Evolutionary conservation across 345 rosid species (phyloP).

Genomic region (Aurinia saxatilis): DNA sequence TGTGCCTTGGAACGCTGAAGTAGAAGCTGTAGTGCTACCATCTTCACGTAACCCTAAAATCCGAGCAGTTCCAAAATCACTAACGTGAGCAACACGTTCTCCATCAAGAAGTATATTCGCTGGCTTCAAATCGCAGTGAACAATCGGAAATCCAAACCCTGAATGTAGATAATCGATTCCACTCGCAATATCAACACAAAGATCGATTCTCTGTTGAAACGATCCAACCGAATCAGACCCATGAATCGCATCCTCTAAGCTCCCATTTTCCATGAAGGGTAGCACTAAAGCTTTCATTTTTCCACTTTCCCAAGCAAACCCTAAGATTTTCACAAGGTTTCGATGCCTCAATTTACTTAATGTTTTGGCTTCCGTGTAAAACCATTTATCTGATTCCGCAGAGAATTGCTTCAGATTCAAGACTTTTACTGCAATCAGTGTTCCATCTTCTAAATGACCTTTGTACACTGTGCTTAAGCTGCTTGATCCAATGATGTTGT

Average conservation of each 20-base stretch:
- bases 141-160: constrained; percentile 64
- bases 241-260: constrained; percentile 56
- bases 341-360: constrained; percentile 64
- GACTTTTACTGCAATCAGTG: constrained; percentile 62
- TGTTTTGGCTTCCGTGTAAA: constrained; percentile 69
- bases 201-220: constrained; percentile 39
- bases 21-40: constrained; percentile 39
- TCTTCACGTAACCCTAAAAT: constrained; percentile 57
- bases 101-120: constrained; percentile 68
- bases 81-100: constrained; percentile 64
- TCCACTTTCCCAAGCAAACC: constrained; percentile 82
- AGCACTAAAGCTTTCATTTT: constrained; percentile 74
- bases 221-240: constrained; percentile 35
- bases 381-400: constrained; percentile 57
- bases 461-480: constrained; percentile 79
- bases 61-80: constrained; percentile 94
- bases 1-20: constrained; percentile 74
- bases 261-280: constrained; percentile 77
- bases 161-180: constrained; percentile 74
- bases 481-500: constrained; percentile 61
- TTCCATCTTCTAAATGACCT: constrained; percentile 56
- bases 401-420: constrained; percentile 67
- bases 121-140: constrained; percentile 88
- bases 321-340: constrained; percentile 66
- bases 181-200: constrained; percentile 51